Evolutionary conservation across 2,329 filamentous ascomycete genomes (phyloP).

Genomic region (Penicillium brevicompactum): DNA sequence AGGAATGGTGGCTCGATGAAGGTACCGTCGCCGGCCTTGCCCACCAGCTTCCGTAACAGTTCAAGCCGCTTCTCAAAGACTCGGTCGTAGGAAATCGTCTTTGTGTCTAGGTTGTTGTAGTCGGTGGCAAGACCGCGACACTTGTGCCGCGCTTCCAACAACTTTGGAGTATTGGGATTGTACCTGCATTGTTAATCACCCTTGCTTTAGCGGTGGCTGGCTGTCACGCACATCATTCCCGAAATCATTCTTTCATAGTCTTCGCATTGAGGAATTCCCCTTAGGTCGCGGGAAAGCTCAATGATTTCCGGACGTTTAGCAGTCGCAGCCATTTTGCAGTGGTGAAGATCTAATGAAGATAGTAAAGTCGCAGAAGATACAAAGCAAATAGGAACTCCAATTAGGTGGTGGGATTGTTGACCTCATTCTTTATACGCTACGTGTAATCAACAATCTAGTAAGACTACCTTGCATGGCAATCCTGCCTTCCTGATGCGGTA

Average conservation of each 20-base stretch:
- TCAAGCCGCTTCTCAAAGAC: constrained; percentile 29
- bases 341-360: not conserved
- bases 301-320: constrained; percentile 34
- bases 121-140: constrained; percentile 29
- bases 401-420: too few relatives aligned
- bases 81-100: constrained; percentile 28
- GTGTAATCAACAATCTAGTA: too few relatives aligned
- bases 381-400: too few relatives aligned
- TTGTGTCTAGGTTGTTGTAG: constrained; percentile 33
- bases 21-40: constrained; percentile 30
- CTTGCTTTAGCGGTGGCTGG: not conserved
- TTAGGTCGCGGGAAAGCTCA: constrained; percentile 28
- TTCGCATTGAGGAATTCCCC: constrained; percentile 30
- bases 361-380: not conserved
- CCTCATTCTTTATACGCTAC: too few relatives aligned
- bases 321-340: constrained; percentile 21
- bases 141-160: constrained; percentile 32
- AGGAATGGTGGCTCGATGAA: constrained; percentile 36
- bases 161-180: constrained; percentile 28
- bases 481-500: too few relatives aligned
- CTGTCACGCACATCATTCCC: constrained; percentile 32
- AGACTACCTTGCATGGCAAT: too few relatives aligned
- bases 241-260: constrained; percentile 41
- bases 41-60: constrained; percentile 30
- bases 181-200: constrained; percentile 24